phyloP scores from a whole-genome alignment of 2,329 filamentous ascomycete genomes.

The Beauveria bassiana region DNA sequence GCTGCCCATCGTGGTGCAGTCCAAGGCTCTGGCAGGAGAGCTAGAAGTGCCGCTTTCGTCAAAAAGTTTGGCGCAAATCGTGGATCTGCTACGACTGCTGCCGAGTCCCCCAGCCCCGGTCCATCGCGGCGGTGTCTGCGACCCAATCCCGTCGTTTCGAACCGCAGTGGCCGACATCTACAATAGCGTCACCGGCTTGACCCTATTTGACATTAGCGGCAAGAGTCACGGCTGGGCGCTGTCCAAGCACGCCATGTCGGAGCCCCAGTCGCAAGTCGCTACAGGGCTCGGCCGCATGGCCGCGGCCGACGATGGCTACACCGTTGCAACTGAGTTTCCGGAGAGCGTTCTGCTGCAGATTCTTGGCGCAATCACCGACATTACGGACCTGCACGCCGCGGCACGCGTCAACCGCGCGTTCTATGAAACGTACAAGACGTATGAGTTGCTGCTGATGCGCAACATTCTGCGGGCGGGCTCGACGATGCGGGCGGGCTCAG shows the following conservation, averaged over 20 bases:
- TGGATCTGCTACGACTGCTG: slow-evolving; percentile 35
- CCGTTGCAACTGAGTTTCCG: slow-evolving; percentile 26
- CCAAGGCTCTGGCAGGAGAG: slow-evolving; percentile 9
- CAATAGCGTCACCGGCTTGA: slow-evolving; percentile 42
- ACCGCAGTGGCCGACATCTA: slow-evolving; percentile 41
- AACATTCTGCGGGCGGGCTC: slow-evolving; percentile 26
- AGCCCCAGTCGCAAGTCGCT: slow-evolving; percentile 28
- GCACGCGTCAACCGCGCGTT: slow-evolving; percentile 36
- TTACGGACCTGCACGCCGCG: slow-evolving; percentile 34
- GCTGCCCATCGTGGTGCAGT: slow-evolving; percentile 31
- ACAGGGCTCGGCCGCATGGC: slow-evolving; percentile 26
- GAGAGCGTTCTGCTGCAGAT: slow-evolving; percentile 33
- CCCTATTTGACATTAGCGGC: slow-evolving; percentile 40
- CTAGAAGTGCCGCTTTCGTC: slow-evolving; percentile 20
- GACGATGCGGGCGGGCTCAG: slow-evolving; percentile 15
- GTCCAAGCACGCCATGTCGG: slow-evolving; percentile 29
- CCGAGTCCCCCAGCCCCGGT: slow-evolving; percentile 35
- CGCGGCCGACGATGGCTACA: slow-evolving; percentile 22
- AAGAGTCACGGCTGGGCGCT: slow-evolving; percentile 42
- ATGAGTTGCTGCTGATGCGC: slow-evolving; percentile 33
- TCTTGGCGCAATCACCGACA: slow-evolving; percentile 29
- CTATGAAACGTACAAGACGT: slow-evolving; percentile 37
- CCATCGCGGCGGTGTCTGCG: slow-evolving; percentile 38
- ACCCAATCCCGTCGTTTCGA: slow-evolving; percentile 40
- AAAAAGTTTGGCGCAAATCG: slow-evolving; percentile 37